Evolutionary conservation across 768 basidiomycete species (phyloP).

Genomic region (Pisolithus orientalis): DNA sequence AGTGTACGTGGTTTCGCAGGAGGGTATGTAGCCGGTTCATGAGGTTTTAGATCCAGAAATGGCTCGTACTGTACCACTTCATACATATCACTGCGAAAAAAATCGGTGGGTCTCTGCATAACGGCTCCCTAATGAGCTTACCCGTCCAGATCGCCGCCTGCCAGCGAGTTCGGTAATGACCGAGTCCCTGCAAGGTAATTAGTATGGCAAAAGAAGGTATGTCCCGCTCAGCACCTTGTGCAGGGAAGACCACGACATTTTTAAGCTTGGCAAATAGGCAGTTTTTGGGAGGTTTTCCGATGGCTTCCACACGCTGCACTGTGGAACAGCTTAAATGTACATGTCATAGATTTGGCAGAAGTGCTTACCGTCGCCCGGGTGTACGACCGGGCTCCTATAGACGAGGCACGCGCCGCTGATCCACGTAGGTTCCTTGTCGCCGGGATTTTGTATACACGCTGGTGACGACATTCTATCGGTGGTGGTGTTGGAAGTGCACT

Average conservation of each 20-base stretch:
- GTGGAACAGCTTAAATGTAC: constrained; percentile 2
- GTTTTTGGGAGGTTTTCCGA: constrained; percentile 59
- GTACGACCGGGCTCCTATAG: constrained; percentile 66
- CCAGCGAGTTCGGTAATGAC: constrained; percentile 65
- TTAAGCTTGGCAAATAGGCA: constrained; percentile 56
- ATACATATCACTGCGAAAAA: constrained; percentile 50
- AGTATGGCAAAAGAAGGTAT: no score
- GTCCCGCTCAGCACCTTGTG: constrained; percentile 37
- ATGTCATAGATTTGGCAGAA: not conserved
- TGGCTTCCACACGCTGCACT: constrained; percentile 68
- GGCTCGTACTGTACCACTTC: constrained; percentile 51
- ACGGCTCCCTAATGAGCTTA: constrained; percentile 21
- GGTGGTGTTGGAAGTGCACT: not conserved
- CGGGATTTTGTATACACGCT: constrained; percentile 57
- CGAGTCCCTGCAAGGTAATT: constrained; percentile 37
- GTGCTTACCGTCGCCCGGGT: constrained; percentile 64
- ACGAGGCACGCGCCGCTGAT: constrained; percentile 57
- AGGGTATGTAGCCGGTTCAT: constrained; percentile 47
- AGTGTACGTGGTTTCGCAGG: constrained; percentile 33
- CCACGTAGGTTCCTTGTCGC: constrained; percentile 42
- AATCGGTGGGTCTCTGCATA: not conserved
- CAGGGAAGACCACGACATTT: constrained; percentile 70
- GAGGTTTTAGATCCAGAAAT: constrained; percentile 47
- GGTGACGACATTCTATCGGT: not conserved
- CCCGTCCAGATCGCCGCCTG: constrained; percentile 81